These are phyloP conservation scores for Cadophora sp. DNA, from an alignment of 2,329 filamentous ascomycete genomes.

Conservation along the genomic window DNA sequence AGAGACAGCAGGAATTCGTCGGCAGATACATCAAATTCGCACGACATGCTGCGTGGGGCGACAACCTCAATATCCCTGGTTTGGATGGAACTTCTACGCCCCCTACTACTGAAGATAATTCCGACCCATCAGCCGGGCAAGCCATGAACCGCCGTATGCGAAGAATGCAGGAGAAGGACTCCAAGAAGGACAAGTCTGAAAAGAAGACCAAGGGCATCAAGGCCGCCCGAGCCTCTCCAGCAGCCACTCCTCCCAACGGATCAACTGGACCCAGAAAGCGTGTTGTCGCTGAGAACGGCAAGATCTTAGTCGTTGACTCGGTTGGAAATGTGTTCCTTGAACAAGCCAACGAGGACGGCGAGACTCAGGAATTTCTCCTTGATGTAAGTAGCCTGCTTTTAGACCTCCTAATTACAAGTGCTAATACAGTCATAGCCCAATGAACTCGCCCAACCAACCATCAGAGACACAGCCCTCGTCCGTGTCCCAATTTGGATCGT, in stretches of 20 bases:
- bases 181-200: slow-evolving; percentile 70
- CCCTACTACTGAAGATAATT: slow-evolving; percentile 54
- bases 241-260: slow-evolving; percentile 52
- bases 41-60: slow-evolving; percentile 87
- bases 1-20: slow-evolving; percentile 88
- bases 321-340: slow-evolving; percentile 94
- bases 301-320: slow-evolving; percentile 90
- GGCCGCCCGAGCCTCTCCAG: slow-evolving; percentile 51
- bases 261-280: slow-evolving; percentile 82
- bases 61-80: slow-evolving; percentile 76
- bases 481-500: slow-evolving; percentile 80
- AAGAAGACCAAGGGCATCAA: slow-evolving; percentile 59
- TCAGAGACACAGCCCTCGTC: slow-evolving; percentile 83
- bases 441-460: slow-evolving; percentile 77
- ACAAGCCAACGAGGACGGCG: slow-evolving; percentile 86
- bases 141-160: slow-evolving; percentile 85
- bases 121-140: slow-evolving; percentile 51
- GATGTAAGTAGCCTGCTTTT: slow-evolving; percentile 69
- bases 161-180: slow-evolving; percentile 85
- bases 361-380: slow-evolving; percentile 81
- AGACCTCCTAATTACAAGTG: slow-evolving; percentile 34
- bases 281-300: slow-evolving; percentile 93
- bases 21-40: slow-evolving; percentile 91
- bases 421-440: slow-evolving; percentile 62
- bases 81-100: slow-evolving; percentile 58